Evolutionary conservation across 768 basidiomycete genomes (phyloP).

Genomic region (Naganishia onofrii): DNA sequence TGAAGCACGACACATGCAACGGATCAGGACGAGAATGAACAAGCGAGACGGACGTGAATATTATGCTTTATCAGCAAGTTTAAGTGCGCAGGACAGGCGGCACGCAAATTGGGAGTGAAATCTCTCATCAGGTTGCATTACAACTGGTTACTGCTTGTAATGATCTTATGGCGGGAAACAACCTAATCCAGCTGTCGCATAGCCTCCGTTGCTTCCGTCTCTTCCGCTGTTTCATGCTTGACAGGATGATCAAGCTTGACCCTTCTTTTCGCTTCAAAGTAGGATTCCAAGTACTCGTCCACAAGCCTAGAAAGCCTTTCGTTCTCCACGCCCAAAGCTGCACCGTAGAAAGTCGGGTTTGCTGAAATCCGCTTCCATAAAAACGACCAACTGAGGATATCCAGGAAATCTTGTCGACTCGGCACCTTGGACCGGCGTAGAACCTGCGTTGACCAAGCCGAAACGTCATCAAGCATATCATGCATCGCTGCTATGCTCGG

Average conservation of each 20-base stretch:
- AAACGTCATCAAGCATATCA: slow-evolving; percentile 36
- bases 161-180: neutral
- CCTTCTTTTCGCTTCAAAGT: slow-evolving; percentile 12
- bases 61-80: neutral
- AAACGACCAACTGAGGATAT: slow-evolving; percentile 77
- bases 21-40: neutral
- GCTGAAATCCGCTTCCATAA: slow-evolving; percentile 66
- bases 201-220: neutral
- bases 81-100: neutral
- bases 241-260: neutral
- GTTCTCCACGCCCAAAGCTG: slow-evolving; percentile 55
- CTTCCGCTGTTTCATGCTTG: neutral
- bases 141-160: neutral
- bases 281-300: slow-evolving; percentile 55
- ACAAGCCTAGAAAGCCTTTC: slow-evolving; percentile 69
- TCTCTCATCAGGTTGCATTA: neutral
- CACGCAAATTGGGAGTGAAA: neutral
- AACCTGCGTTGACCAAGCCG: slow-evolving; percentile 16
- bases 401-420: slow-evolving; percentile 68
- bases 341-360: slow-evolving; percentile 84
- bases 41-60: neutral
- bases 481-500: slow-evolving; percentile 29
- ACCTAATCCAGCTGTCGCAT: neutral
- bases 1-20: slow-evolving; percentile 6
- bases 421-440: slow-evolving; percentile 54